Conservation (phyloP, 257 asterid species). For the Anisodus acutangulus region DNA sequence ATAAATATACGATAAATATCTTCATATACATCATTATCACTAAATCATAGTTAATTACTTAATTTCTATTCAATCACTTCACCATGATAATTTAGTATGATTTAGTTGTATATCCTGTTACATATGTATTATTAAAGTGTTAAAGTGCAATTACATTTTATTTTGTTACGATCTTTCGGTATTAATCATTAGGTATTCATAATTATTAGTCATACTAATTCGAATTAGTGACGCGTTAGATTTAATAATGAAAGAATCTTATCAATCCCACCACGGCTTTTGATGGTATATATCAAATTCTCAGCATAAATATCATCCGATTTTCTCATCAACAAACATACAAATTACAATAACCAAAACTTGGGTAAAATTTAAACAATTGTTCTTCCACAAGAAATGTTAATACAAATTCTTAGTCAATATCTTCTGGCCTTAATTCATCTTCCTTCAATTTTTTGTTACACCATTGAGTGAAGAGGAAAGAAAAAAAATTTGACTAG, state of each 20-base stretch:
- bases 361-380: neutral
- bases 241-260: neutral
- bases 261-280: neutral
- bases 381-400: neutral
- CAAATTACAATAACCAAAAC: neutral
- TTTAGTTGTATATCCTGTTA: neutral
- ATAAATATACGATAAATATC: no score
- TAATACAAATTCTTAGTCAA: neutral
- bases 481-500: neutral
- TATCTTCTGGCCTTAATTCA: no score
- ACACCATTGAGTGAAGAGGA: neutral
- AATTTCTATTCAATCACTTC: no score
- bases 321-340: neutral
- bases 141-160: neutral
- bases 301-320: neutral
- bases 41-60: no score
- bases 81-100: neutral
- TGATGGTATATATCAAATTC: neutral
- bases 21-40: no score
- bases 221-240: fast-evolving
- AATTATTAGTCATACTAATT: neutral
- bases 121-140: neutral
- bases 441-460: neutral
- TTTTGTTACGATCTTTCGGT: neutral
- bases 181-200: neutral